A percentile compares a stretch with the other conserved stretches of the same genome.
These are phyloP conservation scores for Chaetomium cochliodes DNA, from an alignment of 495 filamentous ascomycete species.

Conservation along the genomic window DNA sequence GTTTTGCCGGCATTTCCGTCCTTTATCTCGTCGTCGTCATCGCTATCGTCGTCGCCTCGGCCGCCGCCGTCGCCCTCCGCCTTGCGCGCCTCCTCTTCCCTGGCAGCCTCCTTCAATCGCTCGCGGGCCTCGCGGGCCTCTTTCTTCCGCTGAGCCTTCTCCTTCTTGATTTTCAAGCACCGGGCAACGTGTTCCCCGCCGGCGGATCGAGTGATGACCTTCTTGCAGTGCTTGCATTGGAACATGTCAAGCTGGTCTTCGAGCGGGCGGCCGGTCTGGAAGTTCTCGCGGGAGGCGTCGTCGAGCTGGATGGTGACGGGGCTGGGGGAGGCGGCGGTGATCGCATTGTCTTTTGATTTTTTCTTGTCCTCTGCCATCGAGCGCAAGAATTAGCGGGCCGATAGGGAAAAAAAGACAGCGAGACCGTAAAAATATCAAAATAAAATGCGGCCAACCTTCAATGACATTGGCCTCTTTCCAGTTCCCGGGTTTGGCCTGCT, in stretches of 20 bases:
- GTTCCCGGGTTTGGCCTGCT: conserved; percentile 56
- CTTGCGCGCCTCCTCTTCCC: conserved; percentile 58
- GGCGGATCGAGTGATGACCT: conserved; percentile 60
- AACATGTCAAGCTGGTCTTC: conserved; percentile 65
- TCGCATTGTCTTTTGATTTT: conserved; percentile 43
- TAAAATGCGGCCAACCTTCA: conserved; percentile 51
- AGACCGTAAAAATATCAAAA: background rate
- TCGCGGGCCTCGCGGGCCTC: conserved; percentile 73
- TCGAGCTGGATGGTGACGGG: conserved; percentile 72
- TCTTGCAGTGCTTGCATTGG: conserved; percentile 83
- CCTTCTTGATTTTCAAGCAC: conserved; percentile 72
- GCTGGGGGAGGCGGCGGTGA: conserved; percentile 46
- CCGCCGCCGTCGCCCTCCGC: conserved; percentile 57
- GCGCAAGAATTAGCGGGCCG: background rate
- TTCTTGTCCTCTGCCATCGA: conserved; percentile 43
- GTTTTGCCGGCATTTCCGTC: conserved; percentile 50
- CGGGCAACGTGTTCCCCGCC: conserved; percentile 64
- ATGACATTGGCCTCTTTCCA: conserved; percentile 53
- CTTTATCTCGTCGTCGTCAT: conserved; percentile 49
- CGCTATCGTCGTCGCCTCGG: conserved; percentile 70
- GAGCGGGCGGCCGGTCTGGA: conserved; percentile 70
- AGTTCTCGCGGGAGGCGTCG: conserved; percentile 63
- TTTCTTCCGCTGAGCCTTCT: conserved; percentile 74
- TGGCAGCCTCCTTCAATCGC: conserved; percentile 57
- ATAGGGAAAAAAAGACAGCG: background rate